Evolutionary conservation across 345 rosid species (phyloP), one percentile per base, ranked within the genome.

Genomic region (Anacardium occidentale): DNA sequence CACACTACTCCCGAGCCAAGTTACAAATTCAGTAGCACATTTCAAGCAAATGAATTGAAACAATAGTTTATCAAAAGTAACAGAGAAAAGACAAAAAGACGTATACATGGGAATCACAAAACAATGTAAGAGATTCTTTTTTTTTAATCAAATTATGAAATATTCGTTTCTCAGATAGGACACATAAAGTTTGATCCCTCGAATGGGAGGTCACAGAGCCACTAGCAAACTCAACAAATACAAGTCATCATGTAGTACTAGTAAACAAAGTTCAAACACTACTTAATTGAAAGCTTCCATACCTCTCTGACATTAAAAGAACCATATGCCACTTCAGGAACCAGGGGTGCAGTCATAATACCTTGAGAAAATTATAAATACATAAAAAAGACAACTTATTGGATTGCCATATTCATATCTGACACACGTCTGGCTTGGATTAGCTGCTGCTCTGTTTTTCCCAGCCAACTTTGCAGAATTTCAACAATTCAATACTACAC

Each of bases 281-380:
- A 79, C 73, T 80, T 82, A 74, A 71, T 72, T 5, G 89, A 86
- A 70, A 95, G 90, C 83, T 90, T 91, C 96, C 99, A 91, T 64
- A 90, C 94, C 84, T 92, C 98, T 57, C 97, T 87, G 63, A 95
- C 84, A 64, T 91, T 95, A 32, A 97, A 92, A 9, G 93, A 95
- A 71, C 98, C 99, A 81, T 95, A 94, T 21, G 91, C 82, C 75
- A 91, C 91, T 84, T 89, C 90, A 60, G 88, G 84, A 62, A 92
- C 88, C 75, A 92, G 83, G n/a, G 75, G 62, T 74, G 87, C 75
- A 50, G 79, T 77, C 88, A 95, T 78, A 68, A 76, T 75, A 67
- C 93, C 97, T 91, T n/a, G n/a, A n/a, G n/a, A n/a, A n/a, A n/a
- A n/a, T n/a, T n/a, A n/a, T n/a, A n/a, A n/a, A n/a, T n/a, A n/a